A percentile compares a stretch with the other conserved stretches of the same genome.
These are phyloP conservation scores for Rhodotorula paludigena DNA, from an alignment of 768 basidiomycete species.

Conservation along the genomic window DNA sequence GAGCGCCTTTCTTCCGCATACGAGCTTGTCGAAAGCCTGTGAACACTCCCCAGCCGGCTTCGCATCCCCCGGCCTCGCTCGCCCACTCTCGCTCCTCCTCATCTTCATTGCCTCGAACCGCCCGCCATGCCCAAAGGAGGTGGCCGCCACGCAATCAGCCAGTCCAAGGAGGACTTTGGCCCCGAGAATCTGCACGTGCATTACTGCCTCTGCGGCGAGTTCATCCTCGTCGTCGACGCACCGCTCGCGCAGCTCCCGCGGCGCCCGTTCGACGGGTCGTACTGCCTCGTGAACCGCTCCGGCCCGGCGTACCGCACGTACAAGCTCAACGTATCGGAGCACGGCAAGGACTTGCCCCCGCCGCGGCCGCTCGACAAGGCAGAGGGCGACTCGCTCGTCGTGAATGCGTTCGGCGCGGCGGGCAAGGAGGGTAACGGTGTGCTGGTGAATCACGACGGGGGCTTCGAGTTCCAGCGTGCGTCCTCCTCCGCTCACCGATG, in stretches of 20 bases:
- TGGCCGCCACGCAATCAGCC: not conserved
- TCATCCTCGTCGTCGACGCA: slow-evolving; percentile 29
- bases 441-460: slow-evolving; percentile 17
- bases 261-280: slow-evolving; percentile 20
- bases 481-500: not conserved
- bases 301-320: slow-evolving; percentile 6
- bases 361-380: not conserved
- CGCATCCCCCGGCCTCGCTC: no score
- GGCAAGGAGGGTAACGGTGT: slow-evolving; percentile 28
- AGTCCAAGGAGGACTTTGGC: not conserved
- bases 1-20: no score
- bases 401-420: slow-evolving; percentile 5
- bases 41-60: no score
- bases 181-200: slow-evolving; percentile 5
- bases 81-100: not conserved
- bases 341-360: not conserved
- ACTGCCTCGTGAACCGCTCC: slow-evolving; percentile 12
- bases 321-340: slow-evolving; percentile 27
- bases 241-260: slow-evolving; percentile 17
- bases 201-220: slow-evolving; percentile 36
- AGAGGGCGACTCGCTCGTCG: not conserved
- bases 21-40: no score
- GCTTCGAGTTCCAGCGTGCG: slow-evolving; percentile 36
- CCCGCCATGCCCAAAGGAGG: not conserved
- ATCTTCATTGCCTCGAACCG: not conserved